These are phyloP conservation scores for Phytophthora ramorum DNA, from an alignment of 352 stramenopile genomes.

Conservation along the genomic window DNA sequence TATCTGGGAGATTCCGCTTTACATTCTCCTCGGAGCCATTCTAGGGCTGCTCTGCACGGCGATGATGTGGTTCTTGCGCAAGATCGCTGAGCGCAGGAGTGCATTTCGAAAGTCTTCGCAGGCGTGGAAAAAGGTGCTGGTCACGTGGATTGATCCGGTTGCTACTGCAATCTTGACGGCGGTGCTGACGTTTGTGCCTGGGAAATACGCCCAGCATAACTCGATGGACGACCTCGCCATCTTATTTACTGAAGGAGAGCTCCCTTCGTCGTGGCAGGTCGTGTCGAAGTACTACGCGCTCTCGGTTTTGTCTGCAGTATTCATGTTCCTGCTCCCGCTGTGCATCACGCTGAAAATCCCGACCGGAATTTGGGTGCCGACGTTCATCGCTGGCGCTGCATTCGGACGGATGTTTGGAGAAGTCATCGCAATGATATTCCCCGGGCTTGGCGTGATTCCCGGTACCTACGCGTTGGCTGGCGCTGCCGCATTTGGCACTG, in stretches of 20 bases:
- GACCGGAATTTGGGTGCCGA: constrained; percentile 85
- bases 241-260: constrained; percentile 61
- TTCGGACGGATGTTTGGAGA: constrained; percentile 87
- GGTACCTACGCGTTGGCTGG: constrained; percentile 84
- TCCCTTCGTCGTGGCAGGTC: constrained; percentile 52
- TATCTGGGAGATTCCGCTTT: constrained; percentile 82
- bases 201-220: constrained; percentile 61
- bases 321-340: constrained; percentile 73
- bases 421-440: constrained; percentile 43
- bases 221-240: constrained; percentile 67
- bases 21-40: constrained; percentile 59
- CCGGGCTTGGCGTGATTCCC: constrained; percentile 37
- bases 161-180: constrained; percentile 69
- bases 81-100: constrained; percentile 52
- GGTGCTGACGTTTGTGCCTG: constrained; percentile 75
- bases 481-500: constrained; percentile 72
- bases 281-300: constrained; percentile 82
- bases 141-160: constrained; percentile 76
- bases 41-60: constrained; percentile 63
- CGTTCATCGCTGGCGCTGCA: constrained; percentile 84
- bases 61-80: constrained; percentile 70
- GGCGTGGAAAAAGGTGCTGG: constrained; percentile 54
- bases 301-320: constrained; percentile 50
- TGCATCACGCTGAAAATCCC: constrained; percentile 86
- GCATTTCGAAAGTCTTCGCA: constrained; percentile 47